These are phyloP conservation scores for Tephrocybe rancida DNA, from an alignment of 768 basidiomycete species.

Conservation along the genomic window DNA sequence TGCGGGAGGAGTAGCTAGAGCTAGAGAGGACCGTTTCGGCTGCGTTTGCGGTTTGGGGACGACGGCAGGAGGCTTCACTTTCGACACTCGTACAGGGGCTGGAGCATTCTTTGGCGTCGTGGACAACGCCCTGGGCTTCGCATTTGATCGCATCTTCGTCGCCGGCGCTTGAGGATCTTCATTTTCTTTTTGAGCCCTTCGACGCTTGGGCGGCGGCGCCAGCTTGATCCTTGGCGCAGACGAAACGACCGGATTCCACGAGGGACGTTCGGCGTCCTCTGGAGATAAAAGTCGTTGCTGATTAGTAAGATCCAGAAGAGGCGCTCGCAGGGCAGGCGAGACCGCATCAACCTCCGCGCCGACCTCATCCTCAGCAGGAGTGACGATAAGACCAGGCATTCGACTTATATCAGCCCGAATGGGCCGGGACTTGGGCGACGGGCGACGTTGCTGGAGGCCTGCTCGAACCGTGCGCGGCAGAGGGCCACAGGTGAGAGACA, in stretches of 20 bases:
- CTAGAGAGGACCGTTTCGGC: neutral
- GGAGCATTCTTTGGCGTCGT: too few species aligned
- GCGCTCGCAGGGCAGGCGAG: neutral
- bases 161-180: neutral
- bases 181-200: neutral
- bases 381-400: neutral
- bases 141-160: neutral
- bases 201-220: neutral
- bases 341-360: too few species aligned
- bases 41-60: neutral
- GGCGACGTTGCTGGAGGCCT: neutral
- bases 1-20: neutral
- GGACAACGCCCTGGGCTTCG: conserved; percentile 1
- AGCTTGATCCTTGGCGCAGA: neutral
- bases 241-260: neutral
- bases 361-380: neutral
- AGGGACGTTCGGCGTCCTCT: conserved; percentile 3
- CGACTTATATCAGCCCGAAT: neutral
- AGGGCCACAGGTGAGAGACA: too few species aligned
- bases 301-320: neutral
- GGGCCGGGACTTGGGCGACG: neutral
- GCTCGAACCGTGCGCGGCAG: neutral
- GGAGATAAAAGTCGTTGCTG: neutral
- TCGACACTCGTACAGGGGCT: too few species aligned
- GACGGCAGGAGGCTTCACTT: too few species aligned